Base-by-base conservation (phyloP, 495 filamentous ascomycete species). In the Talaromyces thailandensis region DNA sequence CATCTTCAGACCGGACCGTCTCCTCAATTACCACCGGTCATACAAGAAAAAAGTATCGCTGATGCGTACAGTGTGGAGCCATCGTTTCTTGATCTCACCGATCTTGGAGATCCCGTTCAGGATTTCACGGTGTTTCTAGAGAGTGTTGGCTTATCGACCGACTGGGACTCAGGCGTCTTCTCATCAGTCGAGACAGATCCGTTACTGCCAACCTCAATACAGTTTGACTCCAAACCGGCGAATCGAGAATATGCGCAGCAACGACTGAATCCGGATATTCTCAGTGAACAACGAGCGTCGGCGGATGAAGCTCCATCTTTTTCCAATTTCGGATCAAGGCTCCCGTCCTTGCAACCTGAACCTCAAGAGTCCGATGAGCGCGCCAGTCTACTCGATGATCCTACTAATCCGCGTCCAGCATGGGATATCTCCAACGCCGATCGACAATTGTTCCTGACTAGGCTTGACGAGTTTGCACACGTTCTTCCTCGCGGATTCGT, bases 261-360 rank as follows among this genome's bases (percentile, higher is more conserved):
- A n/a, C 72, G 74, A 60, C 67, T 77, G 6, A 74, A 73, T 11
- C 67, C 69, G 1, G 75, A 81, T 58, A 40, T 75, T 0, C 69
- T 78, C 66, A 71, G 67, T 60, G 78, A 80, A 51, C 63, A 70
- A 16, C 72, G 78, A 63, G 64, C 62, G 9, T 63, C 68, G 2
- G 69, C 71, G 5, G 77, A 80, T 58, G 77, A 80, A 6, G 68
- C 68, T 24, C 77, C 77, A 9, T 80, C 85, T 1, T 79, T 84
- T 21, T 88, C 85, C 9, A 82, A 85, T 53, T 87, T 89, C 63
- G 86, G 86, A 0, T 90, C 87, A 2, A 79, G 88, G 45, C 80
- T 89, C 50, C 85, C 86, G 1, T 90, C 87, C 6, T 70, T 89
- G 43, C 83, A 84, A 65, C 86, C 86, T 21, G 86, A 89, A 60